Evolutionary conservation across 2,329 filamentous ascomycete species (phyloP), one percentile per base, ranked within the genome.

Genomic region (Fusarium zealandicum): DNA sequence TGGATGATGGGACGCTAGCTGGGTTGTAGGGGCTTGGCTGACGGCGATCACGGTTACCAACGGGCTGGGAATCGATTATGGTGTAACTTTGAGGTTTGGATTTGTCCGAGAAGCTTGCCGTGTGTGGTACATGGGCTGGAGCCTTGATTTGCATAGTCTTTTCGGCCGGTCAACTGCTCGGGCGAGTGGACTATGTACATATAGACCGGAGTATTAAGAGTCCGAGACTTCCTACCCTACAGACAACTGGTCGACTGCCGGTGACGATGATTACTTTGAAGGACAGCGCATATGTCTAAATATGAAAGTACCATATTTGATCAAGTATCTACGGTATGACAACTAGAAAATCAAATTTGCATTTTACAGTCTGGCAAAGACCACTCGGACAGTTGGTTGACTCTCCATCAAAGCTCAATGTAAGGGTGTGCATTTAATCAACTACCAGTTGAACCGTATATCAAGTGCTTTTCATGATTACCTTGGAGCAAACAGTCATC

Each of bases 91-190:
- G 22, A 28, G 17, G 27, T 18, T 28, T 14, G 3, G 20, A n/a
- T 36, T 45, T 25, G 16, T 45, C 36, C 42, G 42, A 45, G 42
- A 45, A 45, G 42, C 31, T 16, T 45, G 16, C 42, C 17, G n/a
- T 13, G 17, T 20, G 6, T 18, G 33, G 33, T 2, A 13, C 7
- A 20, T 20, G 6, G 16, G 16, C 20, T 9, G 3, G 33, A 9
- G n/a, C 6, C 12, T 36, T 16, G n/a, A 18, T 9, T 45, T 3
- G 20, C 22, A 25, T 7, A 35, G 31, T 14, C 40, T 31, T n/a
- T 36, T 27, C 16, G 31, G 13, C 42, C 31, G 42, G 13, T 28
- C 13, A 36, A 27, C 20, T 36, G 14, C 20, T 45, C 42, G 42
- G 42, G 8, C 42, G 42, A 45, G 31, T 31, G 42, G 42, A 18